A percentile compares a stretch with the other conserved stretches of the same genome.
These are phyloP conservation scores for Trichomonascaceae sp. DNA, from an alignment of 1,139 yeast genomes.

Conservation along the genomic window DNA sequence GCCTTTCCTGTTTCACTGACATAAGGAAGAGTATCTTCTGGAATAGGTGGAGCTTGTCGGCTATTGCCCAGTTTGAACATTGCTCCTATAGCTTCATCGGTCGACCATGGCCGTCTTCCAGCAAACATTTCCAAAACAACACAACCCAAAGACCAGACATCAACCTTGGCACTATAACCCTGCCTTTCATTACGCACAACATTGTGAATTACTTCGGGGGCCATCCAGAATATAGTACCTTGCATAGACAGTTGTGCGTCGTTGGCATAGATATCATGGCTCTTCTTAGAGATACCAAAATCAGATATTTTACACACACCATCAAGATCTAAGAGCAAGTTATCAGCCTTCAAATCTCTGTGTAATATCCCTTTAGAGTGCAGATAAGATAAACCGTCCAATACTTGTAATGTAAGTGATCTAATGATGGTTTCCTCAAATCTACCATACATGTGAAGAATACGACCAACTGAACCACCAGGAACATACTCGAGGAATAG, in stretches of 20 bases:
- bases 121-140: slow-evolving; percentile 90
- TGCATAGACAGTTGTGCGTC: slow-evolving; percentile 97
- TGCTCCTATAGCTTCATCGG: slow-evolving; percentile 49
- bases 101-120: slow-evolving; percentile 49
- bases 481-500: slow-evolving; percentile 92
- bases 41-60: slow-evolving; percentile 89
- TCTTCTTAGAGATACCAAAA: slow-evolving; percentile 90
- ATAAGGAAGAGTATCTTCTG: slow-evolving; percentile 66
- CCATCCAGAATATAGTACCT: slow-evolving; percentile 99
- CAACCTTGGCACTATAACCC: slow-evolving; percentile 93
- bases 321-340: slow-evolving; percentile 77
- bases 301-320: slow-evolving; percentile 96
- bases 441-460: slow-evolving; percentile 75
- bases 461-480: slow-evolving; percentile 92
- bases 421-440: slow-evolving; percentile 74
- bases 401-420: slow-evolving; percentile 71
- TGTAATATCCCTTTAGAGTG: slow-evolving; percentile 87
- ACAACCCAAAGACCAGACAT: slow-evolving; percentile 76
- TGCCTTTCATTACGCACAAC: slow-evolving; percentile 70
- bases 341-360: slow-evolving; percentile 95
- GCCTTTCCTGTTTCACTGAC: slow-evolving; percentile 61
- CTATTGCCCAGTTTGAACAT: slow-evolving; percentile 59
- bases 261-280: slow-evolving; percentile 75
- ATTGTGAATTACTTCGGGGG: slow-evolving; percentile 93
- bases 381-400: slow-evolving; percentile 76